Base-by-base conservation (phyloP, 495 filamentous ascomycete genomes). In the Umbilicaria muhlenbergii region DNA sequence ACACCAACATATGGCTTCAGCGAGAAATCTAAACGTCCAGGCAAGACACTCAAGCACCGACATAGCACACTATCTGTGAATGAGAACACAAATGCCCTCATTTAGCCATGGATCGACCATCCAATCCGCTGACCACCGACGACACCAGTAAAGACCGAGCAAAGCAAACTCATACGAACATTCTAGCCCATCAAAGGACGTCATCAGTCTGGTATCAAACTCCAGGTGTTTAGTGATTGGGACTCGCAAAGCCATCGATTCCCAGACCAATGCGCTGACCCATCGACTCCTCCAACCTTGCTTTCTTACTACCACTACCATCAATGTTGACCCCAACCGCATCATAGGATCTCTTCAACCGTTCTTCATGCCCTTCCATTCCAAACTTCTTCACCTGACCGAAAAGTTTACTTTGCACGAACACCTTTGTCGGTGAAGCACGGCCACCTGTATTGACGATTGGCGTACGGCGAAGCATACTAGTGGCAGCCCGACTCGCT, bases 391-490 rank as follows among this genome's bases (percentile, higher is more conserved):
- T 74, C 35, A 82, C 62, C 14, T 75, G 71, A 0, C 77, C 77
- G 54, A 80, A 81, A n/a, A 85, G 56, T 57, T 80, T 83, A 13
- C 72, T 71, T 50, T 84, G 80, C 10, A 76, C 64, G 37, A 71
- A 44, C 6, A 57, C 59, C 44, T 60, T 44, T 60, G 67, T 15
- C 45, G 60, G 18, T 15, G 49, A 35, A 38, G 47, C 45, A 38
- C 15, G 47, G 18, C 42, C 41, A 17, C 51, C 49, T 10, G 53
- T 55, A 34, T 58, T 56, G 16, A 41, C 39, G 41, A 48, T 48
- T n/a, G 61, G 48, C 32, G 62, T 61, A 33, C 62, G 60, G 33
- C 69, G 63, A 41, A 76, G 64, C 64, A 75, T 69, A 47, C 58
- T 67, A 11, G 68, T 62, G 4, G 71, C 72, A 40, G 64, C 47